phyloP scores from a whole-genome alignment of 192 early-diverging fungal species.

The Entomortierella parvispora region DNA sequence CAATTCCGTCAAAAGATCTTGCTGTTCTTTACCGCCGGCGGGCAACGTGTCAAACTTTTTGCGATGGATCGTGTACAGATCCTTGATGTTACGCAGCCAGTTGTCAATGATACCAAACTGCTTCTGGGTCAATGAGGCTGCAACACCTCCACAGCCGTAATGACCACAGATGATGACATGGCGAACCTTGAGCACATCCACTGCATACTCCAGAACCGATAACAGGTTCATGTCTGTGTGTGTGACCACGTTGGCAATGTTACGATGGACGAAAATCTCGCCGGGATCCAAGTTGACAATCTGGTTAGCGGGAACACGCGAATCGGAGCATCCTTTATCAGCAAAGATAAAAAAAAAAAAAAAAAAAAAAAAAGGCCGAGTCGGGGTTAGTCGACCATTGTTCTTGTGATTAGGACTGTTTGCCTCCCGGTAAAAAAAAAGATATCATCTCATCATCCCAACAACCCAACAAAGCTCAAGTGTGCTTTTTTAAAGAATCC shows the following conservation, averaged over 20 bases:
- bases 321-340: constrained; percentile 86
- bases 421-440: neutral
- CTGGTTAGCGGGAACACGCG: constrained; percentile 88
- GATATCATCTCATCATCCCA: neutral
- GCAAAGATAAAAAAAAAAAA: neutral
- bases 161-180: constrained; percentile 95
- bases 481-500: no score
- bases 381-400: neutral
- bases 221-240: constrained; percentile 84
- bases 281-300: constrained; percentile 76
- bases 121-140: constrained; percentile 65
- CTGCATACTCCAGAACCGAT: constrained; percentile 93
- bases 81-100: constrained; percentile 91
- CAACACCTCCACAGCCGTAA: constrained; percentile 79
- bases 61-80: constrained; percentile 73
- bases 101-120: constrained; percentile 87
- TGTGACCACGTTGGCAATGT: constrained; percentile 93
- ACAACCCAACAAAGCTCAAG: neutral
- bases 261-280: constrained; percentile 96
- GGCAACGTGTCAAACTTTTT: constrained; percentile 52
- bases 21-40: constrained; percentile 55
- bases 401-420: neutral
- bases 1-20: constrained; percentile 71
- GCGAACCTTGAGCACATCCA: constrained; percentile 90
- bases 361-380: no score